These are phyloP conservation scores for Geotrichum europaeum DNA, from an alignment of 1,139 yeast genomes.

Conservation along the genomic window DNA sequence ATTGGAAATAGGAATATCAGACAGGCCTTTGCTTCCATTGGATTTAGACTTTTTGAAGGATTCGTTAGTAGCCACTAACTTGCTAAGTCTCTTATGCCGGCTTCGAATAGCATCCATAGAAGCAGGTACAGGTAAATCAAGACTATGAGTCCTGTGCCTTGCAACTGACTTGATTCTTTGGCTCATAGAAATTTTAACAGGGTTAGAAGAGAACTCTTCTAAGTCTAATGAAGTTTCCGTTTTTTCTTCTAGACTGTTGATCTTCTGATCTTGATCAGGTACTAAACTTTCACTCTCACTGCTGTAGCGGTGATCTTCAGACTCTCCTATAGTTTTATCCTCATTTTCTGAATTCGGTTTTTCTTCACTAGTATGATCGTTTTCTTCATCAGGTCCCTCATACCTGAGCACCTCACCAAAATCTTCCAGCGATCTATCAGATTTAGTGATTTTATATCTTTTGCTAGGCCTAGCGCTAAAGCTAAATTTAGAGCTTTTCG, in stretches of 20 bases:
- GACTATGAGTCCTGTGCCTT: conserved; percentile 10
- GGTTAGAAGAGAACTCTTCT: conserved; percentile 9
- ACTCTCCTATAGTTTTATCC: conserved; percentile 16
- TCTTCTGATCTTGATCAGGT: conserved; percentile 9
- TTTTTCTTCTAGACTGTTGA: conserved; percentile 16
- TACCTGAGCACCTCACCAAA: conserved; percentile 7
- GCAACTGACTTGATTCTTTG: conserved; percentile 1
- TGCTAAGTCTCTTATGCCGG: conserved; percentile 2
- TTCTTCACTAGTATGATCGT: neutral
- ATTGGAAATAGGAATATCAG: conserved; percentile 20
- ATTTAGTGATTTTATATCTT: neutral
- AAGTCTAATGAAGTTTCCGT: conserved; percentile 14
- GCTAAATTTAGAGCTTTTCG: neutral
- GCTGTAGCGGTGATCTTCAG: neutral
- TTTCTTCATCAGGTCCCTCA: neutral
- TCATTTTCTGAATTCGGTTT: conserved; percentile 15
- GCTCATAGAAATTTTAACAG: neutral
- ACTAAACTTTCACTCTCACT: neutral
- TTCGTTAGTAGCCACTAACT: conserved; percentile 17
- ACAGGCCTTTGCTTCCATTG: conserved; percentile 1
- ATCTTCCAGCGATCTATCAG: neutral
- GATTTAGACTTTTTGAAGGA: neutral
- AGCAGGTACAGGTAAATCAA: conserved; percentile 10
- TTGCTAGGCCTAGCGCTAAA: neutral
- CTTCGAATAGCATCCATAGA: neutral